A percentile compares a stretch with the other conserved stretches of the same genome.
Evolutionary conservation across 2,329 filamentous ascomycete genomes (phyloP).

Genomic region (Chaetomiaceae sp.): DNA sequence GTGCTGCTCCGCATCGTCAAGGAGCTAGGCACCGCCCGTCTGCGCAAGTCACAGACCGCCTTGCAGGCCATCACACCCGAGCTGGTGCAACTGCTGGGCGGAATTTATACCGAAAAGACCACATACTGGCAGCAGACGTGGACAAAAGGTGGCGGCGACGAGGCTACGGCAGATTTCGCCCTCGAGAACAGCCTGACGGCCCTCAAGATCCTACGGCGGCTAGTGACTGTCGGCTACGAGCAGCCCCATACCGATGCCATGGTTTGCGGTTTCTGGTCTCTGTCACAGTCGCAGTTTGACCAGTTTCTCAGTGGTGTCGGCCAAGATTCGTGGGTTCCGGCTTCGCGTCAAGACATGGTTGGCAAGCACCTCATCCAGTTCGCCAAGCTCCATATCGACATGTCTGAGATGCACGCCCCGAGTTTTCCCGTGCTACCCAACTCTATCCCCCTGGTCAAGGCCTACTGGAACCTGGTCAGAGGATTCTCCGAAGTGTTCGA

Average conservation of each 20-base stretch:
- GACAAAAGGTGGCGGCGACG: constrained; percentile 52
- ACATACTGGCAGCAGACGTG: constrained; percentile 63
- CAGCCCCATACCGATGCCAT: constrained; percentile 73
- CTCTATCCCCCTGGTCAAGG: constrained; percentile 69
- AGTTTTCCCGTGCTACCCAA: constrained; percentile 80
- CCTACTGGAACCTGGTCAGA: constrained; percentile 80
- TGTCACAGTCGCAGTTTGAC: constrained; percentile 74
- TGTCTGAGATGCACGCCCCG: constrained; percentile 73
- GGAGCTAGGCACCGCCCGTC: constrained; percentile 75
- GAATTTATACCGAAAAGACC: constrained; percentile 73
- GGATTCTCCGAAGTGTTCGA: constrained; percentile 72
- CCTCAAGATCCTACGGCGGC: constrained; percentile 73
- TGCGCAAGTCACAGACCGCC: constrained; percentile 69
- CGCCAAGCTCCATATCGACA: constrained; percentile 84
- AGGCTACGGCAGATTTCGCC: constrained; percentile 54
- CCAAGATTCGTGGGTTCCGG: constrained; percentile 50
- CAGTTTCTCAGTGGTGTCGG: constrained; percentile 64
- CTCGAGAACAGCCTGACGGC: constrained; percentile 74
- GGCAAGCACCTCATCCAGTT: constrained; percentile 87
- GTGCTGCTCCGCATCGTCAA: constrained; percentile 85
- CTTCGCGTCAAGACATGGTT: constrained; percentile 57
- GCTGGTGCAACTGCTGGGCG: constrained; percentile 72
- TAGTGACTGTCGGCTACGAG: constrained; percentile 79
- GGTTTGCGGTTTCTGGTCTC: constrained; percentile 73
- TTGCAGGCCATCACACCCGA: constrained; percentile 78